phyloP scores from a whole-genome alignment of 1,139 yeast species.

The Candida smagusa region DNA sequence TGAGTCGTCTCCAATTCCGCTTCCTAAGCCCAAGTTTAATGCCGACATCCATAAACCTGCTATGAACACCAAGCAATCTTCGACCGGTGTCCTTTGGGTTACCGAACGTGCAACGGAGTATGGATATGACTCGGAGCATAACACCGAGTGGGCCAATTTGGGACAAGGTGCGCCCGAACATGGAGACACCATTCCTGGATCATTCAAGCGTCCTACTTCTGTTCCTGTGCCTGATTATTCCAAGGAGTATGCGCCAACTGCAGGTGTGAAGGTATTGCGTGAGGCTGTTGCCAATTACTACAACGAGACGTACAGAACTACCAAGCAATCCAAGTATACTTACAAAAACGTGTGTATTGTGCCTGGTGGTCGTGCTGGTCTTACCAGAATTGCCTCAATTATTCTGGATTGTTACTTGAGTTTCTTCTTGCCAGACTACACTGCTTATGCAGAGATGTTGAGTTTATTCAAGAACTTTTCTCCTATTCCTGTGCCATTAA shows the following conservation, averaged over 20 bases:
- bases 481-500: slow-evolving; percentile 65
- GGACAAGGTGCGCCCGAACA: slow-evolving; percentile 76
- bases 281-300: slow-evolving; percentile 62
- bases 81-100: slow-evolving; percentile 70
- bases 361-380: slow-evolving; percentile 70
- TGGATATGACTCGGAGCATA: slow-evolving; percentile 50
- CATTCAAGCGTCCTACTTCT: slow-evolving; percentile 53
- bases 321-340: slow-evolving; percentile 53
- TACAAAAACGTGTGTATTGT: slow-evolving; percentile 66
- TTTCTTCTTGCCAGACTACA: slow-evolving; percentile 65
- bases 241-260: slow-evolving; percentile 64
- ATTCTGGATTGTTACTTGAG: slow-evolving; percentile 60
- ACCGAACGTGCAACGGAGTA: slow-evolving; percentile 64
- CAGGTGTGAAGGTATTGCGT: slow-evolving; percentile 56
- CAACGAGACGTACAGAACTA: slow-evolving; percentile 54
- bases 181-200: slow-evolving; percentile 60
- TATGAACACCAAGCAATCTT: slow-evolving; percentile 57
- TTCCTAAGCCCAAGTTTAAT: slow-evolving; percentile 47
- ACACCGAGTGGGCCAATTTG: slow-evolving; percentile 58
- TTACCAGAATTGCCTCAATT: slow-evolving; percentile 65
- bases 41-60: slow-evolving; percentile 56
- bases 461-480: slow-evolving; percentile 64
- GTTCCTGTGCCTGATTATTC: slow-evolving; percentile 52
- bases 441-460: slow-evolving; percentile 73
- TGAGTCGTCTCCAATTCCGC: slow-evolving; percentile 48